These are phyloP conservation scores for Beta vulgaris DNA, from an alignment of 148 eudicot species.

Conservation along the genomic window DNA sequence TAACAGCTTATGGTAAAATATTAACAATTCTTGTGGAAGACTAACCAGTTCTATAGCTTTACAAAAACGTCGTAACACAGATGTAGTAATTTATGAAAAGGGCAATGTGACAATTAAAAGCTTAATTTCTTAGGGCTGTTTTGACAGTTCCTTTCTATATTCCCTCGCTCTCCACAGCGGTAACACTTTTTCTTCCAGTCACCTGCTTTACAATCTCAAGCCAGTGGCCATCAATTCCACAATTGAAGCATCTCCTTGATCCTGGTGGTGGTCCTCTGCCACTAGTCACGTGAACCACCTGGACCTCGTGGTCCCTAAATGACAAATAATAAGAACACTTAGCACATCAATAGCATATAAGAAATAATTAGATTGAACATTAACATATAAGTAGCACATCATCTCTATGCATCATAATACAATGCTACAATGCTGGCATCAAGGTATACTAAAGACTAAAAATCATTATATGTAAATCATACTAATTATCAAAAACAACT, in stretches of 20 bases:
- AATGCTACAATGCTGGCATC: too few relatives aligned
- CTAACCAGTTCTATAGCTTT: too few relatives aligned
- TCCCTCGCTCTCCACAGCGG: slow-evolving; percentile 94
- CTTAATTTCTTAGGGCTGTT: slow-evolving; percentile 78
- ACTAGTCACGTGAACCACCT: slow-evolving; percentile 63
- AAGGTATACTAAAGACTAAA: too few relatives aligned
- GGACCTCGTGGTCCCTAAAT: slow-evolving; percentile 75
- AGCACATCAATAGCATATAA: neutral
- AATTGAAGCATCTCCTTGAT: slow-evolving; percentile 87
- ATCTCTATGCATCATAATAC: too few relatives aligned
- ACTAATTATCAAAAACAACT: too few relatives aligned
- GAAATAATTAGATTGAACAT: neutral
- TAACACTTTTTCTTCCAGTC: slow-evolving; percentile 98
- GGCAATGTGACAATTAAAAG: slow-evolving; percentile 12
- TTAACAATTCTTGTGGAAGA: too few relatives aligned
- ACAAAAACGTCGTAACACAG: too few relatives aligned
- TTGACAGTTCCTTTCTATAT: slow-evolving; percentile 82
- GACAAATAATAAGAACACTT: neutral
- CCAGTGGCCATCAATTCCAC: slow-evolving; percentile 98
- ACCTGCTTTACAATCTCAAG: slow-evolving; percentile 90
- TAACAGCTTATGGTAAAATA: neutral
- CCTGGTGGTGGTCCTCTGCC: slow-evolving; percentile 93
- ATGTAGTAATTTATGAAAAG: too few relatives aligned
- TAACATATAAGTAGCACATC: neutral
- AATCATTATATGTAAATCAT: too few relatives aligned